Conservation (phyloP, 768 basidiomycete species). For the Russula sp. region DNA sequence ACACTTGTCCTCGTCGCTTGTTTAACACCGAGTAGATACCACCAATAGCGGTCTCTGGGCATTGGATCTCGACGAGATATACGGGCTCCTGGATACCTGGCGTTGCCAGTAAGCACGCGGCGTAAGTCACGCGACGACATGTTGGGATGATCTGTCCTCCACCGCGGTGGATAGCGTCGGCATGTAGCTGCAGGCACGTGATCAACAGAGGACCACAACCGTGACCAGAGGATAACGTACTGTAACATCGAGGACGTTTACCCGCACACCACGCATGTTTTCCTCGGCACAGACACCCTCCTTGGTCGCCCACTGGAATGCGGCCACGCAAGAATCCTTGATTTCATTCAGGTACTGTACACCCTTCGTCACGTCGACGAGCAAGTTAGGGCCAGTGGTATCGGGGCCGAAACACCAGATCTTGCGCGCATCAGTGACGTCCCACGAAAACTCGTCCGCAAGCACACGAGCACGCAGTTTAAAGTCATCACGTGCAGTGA, state of each 20-base stretch:
- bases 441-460: slow-evolving; percentile 97
- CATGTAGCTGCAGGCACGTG: slow-evolving; percentile 60
- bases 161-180: slow-evolving; percentile 99
- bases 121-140: slow-evolving; percentile 93
- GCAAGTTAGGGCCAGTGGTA: slow-evolving; percentile 91
- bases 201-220: slow-evolving; percentile 3
- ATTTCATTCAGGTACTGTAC: slow-evolving; percentile 99
- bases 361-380: slow-evolving; percentile 98
- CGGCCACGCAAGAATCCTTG: slow-evolving; percentile 99
- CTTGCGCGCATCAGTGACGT: slow-evolving; percentile 98
- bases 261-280: slow-evolving; percentile 96
- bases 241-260: slow-evolving; percentile 95
- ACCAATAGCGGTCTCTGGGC: slow-evolving; percentile 94
- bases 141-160: slow-evolving; percentile 98
- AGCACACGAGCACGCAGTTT: slow-evolving; percentile 92
- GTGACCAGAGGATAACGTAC: slow-evolving; percentile 39
- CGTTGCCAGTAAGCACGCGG: slow-evolving; percentile 85
- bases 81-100: slow-evolving; percentile 95
- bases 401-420: slow-evolving; percentile 99
- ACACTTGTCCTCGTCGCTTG: slow-evolving; percentile 97
- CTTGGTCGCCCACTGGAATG: slow-evolving; percentile 99
- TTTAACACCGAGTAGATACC: slow-evolving; percentile 94
- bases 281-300: slow-evolving; percentile 96
- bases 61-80: slow-evolving; percentile 97
- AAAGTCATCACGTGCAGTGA: slow-evolving; percentile 94